Conservation (phyloP, 176 grass and related monocot species). For the Carex scoparia region DNA sequence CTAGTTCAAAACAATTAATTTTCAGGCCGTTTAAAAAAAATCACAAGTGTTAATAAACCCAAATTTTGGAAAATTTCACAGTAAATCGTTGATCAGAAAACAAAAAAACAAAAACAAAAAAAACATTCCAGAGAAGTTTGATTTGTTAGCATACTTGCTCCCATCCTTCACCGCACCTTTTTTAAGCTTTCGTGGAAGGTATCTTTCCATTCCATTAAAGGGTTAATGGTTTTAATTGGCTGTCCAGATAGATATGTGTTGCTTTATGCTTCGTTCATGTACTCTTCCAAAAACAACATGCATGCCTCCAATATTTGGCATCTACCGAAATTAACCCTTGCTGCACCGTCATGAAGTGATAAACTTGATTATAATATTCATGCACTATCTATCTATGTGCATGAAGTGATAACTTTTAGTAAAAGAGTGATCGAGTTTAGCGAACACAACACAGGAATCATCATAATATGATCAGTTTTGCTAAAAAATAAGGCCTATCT, state of each 20-base stretch:
- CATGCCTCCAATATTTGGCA: neutral
- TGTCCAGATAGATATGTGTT: neutral
- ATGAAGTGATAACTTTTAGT: neutral
- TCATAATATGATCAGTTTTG: neutral
- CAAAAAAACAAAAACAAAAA: neutral
- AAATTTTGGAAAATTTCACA: neutral
- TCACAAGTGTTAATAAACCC: neutral
- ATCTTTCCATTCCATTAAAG: slow-evolving; percentile 20
- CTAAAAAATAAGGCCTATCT: neutral
- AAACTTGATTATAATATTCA: neutral
- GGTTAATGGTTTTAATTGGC: slow-evolving; percentile 1
- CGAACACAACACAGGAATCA: neutral
- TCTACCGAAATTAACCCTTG: neutral
- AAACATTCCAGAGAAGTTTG: neutral
- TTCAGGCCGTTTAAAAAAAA: too few relatives aligned
- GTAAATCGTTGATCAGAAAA: neutral
- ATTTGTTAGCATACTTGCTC: neutral
- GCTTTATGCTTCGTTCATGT: neutral
- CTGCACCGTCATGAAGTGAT: neutral
- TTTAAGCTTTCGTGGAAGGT: slow-evolving; percentile 7
- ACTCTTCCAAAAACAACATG: neutral
- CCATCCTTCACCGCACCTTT: slow-evolving; percentile 1
- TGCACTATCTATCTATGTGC: neutral
- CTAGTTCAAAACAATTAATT: neutral
- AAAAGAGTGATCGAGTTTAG: neutral